These are phyloP conservation scores for Chalciporus sp. DNA, from an alignment of 1,284 basidiomycete species.

Conservation along the genomic window DNA sequence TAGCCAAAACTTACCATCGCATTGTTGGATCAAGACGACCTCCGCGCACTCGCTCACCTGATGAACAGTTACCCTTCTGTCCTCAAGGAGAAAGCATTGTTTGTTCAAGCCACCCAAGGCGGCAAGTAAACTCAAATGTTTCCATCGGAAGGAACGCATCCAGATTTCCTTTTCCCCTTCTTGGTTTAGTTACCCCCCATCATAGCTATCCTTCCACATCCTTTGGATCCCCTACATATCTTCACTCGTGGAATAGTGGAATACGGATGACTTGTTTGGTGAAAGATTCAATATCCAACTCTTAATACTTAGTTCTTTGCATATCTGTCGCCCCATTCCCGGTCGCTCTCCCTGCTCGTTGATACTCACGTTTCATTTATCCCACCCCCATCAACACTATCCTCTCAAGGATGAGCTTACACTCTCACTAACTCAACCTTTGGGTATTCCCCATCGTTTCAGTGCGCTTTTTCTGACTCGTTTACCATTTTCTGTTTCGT, in stretches of 20 bases:
- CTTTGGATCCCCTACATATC: too few relatives aligned
- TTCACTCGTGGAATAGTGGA: not conserved
- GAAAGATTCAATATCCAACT: slow-evolving; percentile 3
- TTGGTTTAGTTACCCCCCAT: not conserved
- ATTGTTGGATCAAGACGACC: slow-evolving; percentile 82
- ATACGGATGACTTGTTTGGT: slow-evolving; percentile 2
- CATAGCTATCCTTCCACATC: not conserved
- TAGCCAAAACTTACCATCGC: slow-evolving; percentile 83
- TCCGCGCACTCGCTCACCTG: slow-evolving; percentile 79
- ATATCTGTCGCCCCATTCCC: not conserved
- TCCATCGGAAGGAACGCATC: not conserved
- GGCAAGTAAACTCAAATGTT: slow-evolving; percentile 22
- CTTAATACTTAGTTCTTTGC: slow-evolving; percentile 4
- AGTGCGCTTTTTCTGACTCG: not conserved
- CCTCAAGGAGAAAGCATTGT: slow-evolving; percentile 72
- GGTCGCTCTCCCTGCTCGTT: not conserved
- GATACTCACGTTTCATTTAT: not conserved
- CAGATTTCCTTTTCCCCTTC: not conserved
- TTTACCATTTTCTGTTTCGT: not conserved
- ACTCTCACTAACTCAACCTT: not conserved
- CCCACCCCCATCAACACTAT: not conserved
- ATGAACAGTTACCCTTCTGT: slow-evolving; percentile 86
- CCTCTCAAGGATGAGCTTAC: not conserved
- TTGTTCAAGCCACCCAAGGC: slow-evolving; percentile 38
- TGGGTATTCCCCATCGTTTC: not conserved